These are phyloP conservation scores for Eimeria acervulina DNA, from an alignment of 169 alveolate species.

Conservation along the genomic window DNA sequence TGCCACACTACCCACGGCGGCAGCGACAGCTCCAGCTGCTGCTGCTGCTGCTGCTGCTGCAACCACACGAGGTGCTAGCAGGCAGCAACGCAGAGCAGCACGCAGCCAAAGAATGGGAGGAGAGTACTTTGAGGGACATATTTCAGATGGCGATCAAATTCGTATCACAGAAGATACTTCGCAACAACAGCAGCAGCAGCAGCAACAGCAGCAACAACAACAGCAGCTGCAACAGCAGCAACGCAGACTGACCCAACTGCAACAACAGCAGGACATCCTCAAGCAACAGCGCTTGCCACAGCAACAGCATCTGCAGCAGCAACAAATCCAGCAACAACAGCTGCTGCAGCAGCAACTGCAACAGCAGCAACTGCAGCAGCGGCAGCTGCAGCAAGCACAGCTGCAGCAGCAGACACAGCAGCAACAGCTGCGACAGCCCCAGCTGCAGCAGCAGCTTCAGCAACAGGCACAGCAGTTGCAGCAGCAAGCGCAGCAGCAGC, in stretches of 20 bases:
- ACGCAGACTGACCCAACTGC: constrained; percentile 1
- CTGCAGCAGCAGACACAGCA: constrained; percentile 4
- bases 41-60: constrained; percentile 12
- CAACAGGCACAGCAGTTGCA: constrained; percentile 19
- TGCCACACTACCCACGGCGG: neutral
- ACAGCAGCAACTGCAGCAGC: constrained; percentile 19
- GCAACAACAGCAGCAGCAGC: constrained; percentile 55
- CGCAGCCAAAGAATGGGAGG: constrained; percentile 50
- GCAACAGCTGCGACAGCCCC: constrained; percentile 40
- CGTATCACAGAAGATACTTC: constrained; percentile 29
- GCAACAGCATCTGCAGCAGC: constrained; percentile 34
- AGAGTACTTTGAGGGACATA: constrained; percentile 37
- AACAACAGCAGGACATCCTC: constrained; percentile 33
- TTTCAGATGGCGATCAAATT: constrained; percentile 52
- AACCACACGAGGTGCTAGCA: constrained; percentile 9
- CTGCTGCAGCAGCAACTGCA: constrained; percentile 31
- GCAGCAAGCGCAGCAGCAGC: constrained; percentile 16
- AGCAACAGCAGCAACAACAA: constrained; percentile 24
- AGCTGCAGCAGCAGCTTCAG: neutral
- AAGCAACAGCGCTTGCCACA: constrained; percentile 54
- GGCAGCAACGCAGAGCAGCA: constrained; percentile 53
- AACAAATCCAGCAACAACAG: neutral
- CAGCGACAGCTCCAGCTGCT: constrained; percentile 17
- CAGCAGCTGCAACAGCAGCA: constrained; percentile 13
- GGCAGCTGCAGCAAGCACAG: constrained; percentile 13